phyloP scores from a whole-genome alignment of 78 protist species.

The Dictyostelium brefeldianum region DNA sequence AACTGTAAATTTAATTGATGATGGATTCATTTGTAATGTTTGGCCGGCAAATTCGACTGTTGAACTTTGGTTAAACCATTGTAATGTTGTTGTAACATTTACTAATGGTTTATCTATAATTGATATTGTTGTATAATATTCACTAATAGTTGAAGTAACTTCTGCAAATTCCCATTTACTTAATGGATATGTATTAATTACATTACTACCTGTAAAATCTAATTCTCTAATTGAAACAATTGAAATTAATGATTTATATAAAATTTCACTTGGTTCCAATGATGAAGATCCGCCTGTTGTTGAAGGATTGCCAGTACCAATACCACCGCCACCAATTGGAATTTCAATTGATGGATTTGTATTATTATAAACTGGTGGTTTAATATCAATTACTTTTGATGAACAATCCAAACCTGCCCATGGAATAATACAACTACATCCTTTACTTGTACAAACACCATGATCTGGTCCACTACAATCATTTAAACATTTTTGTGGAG shows the following conservation, averaged over 20 bases:
- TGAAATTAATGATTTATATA: slow-evolving; percentile 13
- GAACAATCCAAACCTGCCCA: slow-evolving; percentile 23
- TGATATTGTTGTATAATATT: background rate
- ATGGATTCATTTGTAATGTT: background rate
- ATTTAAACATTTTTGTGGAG: slow-evolving; percentile 17
- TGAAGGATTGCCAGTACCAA: background rate
- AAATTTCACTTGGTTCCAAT: background rate
- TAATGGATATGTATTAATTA: background rate
- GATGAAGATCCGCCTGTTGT: too few relatives aligned
- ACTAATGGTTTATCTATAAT: background rate
- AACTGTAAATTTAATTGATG: slow-evolving; percentile 29
- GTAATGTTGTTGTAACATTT: background rate
- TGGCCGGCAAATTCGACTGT: background rate
- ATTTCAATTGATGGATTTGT: slow-evolving; percentile 7
- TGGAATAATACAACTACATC: slow-evolving; percentile 9
- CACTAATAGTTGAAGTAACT: background rate
- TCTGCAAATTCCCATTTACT: slow-evolving; percentile 17
- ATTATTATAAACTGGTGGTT: background rate
- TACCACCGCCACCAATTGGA: background rate
- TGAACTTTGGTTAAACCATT: background rate
- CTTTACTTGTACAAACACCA: slow-evolving; percentile 5
- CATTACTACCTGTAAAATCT: background rate
- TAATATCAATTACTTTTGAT: background rate
- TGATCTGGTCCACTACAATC: slow-evolving; percentile 17
- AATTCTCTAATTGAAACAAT: slow-evolving; percentile 33